Percentiles rank a stretch among this genome's conserved stretches.
These are phyloP conservation scores for Yueomyces sinensis DNA, from an alignment of 805 yeast species.

Conservation along the genomic window DNA sequence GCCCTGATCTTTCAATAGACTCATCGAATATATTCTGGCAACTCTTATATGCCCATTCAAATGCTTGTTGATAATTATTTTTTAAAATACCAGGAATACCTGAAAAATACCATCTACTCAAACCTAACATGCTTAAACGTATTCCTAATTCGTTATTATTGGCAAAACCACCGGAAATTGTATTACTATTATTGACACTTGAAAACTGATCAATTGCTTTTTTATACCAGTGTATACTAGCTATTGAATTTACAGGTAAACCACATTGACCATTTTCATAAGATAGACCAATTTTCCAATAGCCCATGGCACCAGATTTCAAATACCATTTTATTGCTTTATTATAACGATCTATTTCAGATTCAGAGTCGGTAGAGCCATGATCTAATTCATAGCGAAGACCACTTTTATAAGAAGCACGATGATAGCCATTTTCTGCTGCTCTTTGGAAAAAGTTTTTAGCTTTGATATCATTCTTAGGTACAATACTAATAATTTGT, in stretches of 20 bases:
- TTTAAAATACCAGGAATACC: constrained; percentile 45
- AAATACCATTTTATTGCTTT: constrained; percentile 40
- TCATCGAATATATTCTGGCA: too few relatives aligned
- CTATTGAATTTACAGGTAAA: constrained; percentile 37
- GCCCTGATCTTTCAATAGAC: constrained; percentile 42
- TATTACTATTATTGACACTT: too few relatives aligned
- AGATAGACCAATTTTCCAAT: constrained; percentile 56
- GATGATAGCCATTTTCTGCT: constrained; percentile 42
- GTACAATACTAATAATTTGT: constrained; percentile 27
- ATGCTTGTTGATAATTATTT: constrained; percentile 51
- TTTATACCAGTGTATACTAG: constrained; percentile 48
- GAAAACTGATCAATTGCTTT: too few relatives aligned
- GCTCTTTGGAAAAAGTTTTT: constrained; percentile 47
- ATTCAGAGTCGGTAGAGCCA: constrained; percentile 19
- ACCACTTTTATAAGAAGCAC: constrained; percentile 56
- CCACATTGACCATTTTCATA: constrained; percentile 57
- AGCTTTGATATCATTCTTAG: constrained; percentile 46
- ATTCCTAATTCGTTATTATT: neutral
- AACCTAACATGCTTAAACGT: constrained; percentile 35
- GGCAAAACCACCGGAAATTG: too few relatives aligned
- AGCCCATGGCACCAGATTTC: constrained; percentile 56
- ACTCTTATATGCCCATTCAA: constrained; percentile 52
- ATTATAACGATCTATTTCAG: neutral
- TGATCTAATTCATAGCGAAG: constrained; percentile 44
- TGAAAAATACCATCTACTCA: constrained; percentile 67